Conservation (phyloP, 495 filamentous ascomycete species). For the Daldinia childiae region DNA sequence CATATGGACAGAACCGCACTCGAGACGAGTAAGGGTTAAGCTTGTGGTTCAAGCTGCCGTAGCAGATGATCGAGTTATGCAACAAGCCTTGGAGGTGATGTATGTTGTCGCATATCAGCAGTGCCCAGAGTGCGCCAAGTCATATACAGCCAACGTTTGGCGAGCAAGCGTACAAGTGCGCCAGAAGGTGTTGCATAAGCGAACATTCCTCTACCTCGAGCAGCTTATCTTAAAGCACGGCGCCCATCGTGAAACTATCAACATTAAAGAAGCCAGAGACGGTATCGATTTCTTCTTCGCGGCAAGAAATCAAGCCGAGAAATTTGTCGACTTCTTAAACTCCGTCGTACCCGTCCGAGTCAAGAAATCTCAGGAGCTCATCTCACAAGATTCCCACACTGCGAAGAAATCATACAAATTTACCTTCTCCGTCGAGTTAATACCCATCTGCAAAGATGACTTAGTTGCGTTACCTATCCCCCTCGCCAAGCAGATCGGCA, state of each 20-base stretch:
- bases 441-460: conserved; percentile 97
- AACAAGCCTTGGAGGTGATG: conserved; percentile 93
- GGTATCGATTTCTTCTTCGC: conserved; percentile 96
- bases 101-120: conserved; percentile 89
- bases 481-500: conserved; percentile 83
- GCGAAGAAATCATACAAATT: conserved; percentile 91
- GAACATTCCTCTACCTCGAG: conserved; percentile 95
- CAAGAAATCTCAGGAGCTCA: conserved; percentile 92
- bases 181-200: conserved; percentile 96
- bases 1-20: conserved; percentile 98
- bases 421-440: conserved; percentile 82
- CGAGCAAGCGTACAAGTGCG: conserved; percentile 88
- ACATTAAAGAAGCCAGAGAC: conserved; percentile 93
- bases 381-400: conserved; percentile 93
- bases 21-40: conserved; percentile 86
- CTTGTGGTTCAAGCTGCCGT: conserved; percentile 83
- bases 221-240: conserved; percentile 94
- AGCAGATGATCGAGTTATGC: conserved; percentile 81
- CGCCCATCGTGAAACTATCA: conserved; percentile 92
- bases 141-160: conserved; percentile 89
- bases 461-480: conserved; percentile 91
- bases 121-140: conserved; percentile 90
- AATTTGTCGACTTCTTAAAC: conserved; percentile 88
- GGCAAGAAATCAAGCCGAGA: conserved; percentile 88
- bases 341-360: conserved; percentile 78